These are phyloP conservation scores for Apiotrichum montevideense DNA, from an alignment of 1,284 basidiomycete genomes.

Conservation along the genomic window DNA sequence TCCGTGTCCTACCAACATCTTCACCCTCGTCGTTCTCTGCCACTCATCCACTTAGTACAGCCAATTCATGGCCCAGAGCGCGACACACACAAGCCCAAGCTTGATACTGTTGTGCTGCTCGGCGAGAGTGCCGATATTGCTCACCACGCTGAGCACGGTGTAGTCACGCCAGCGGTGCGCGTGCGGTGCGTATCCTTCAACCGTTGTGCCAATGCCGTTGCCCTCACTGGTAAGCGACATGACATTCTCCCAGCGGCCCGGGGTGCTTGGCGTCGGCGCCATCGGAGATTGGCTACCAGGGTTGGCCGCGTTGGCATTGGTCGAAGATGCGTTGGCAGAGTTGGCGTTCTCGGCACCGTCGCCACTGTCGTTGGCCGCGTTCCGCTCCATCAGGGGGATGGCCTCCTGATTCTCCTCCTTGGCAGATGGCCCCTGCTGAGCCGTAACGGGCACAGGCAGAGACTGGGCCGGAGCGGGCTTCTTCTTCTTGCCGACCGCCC, in stretches of 20 bases:
- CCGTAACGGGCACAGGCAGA: conserved; percentile 27
- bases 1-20: too few relatives aligned
- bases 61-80: conserved; percentile 45
- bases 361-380: conserved; percentile 14
- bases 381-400: conserved; percentile 41
- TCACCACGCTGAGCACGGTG: conserved; percentile 24
- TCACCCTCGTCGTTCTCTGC: too few relatives aligned
- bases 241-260: background rate
- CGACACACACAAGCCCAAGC: conserved; percentile 39
- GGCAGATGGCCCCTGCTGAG: background rate
- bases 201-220: conserved; percentile 14
- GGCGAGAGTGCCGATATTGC: conserved; percentile 31
- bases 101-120: conserved; percentile 37
- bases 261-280: background rate
- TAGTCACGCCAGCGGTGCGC: conserved; percentile 25
- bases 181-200: conserved; percentile 22
- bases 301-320: too few relatives aligned
- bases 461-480: background rate
- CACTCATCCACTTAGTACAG: conserved; percentile 27
- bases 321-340: background rate
- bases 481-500: conserved; percentile 56
- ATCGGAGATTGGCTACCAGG: background rate
- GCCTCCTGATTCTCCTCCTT: conserved; percentile 39
- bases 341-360: background rate
- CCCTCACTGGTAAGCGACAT: conserved; percentile 10